Conservation (phyloP, 139 green algal species). For the Micromonas commoda region DNA sequence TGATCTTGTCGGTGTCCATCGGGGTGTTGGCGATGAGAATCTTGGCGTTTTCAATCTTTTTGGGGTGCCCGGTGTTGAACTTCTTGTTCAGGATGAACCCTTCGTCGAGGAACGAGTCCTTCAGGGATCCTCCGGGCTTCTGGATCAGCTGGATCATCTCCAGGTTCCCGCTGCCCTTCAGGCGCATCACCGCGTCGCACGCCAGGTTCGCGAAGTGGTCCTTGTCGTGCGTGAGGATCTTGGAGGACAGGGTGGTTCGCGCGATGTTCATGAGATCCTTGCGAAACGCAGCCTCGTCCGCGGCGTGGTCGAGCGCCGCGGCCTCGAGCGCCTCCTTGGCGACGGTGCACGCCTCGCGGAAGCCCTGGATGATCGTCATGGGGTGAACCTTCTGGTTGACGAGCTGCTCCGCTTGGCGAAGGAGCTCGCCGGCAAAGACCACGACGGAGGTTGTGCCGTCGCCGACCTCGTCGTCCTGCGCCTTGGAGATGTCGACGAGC, state of each 20-base stretch:
- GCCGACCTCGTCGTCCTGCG: constrained; percentile 96
- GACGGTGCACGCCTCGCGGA: constrained; percentile 64
- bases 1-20: constrained; percentile 99
- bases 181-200: constrained; percentile 85
- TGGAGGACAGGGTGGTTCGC: constrained; percentile 87
- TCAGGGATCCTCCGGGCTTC: constrained; percentile 85
- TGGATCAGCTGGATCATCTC: constrained; percentile 99
- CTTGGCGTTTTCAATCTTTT: constrained; percentile 88
- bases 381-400: constrained; percentile 90
- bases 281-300: constrained; percentile 47
- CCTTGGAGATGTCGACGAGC: constrained; percentile 83
- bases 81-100: constrained; percentile 99
- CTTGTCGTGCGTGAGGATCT: constrained; percentile 85
- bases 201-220: constrained; percentile 92
- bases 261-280: constrained; percentile 92
- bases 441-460: constrained; percentile 97
- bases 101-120: constrained; percentile 94
- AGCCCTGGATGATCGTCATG: constrained; percentile 94
- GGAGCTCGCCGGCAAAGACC: constrained; percentile 92
- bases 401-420: constrained; percentile 92
- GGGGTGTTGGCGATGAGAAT: constrained; percentile 97
- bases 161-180: constrained; percentile 86
- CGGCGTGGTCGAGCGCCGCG: constrained; percentile 46
- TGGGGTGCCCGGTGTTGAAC: constrained; percentile 93
- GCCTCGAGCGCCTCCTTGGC: constrained; percentile 43